Evolutionary conservation across 768 basidiomycete genomes (phyloP).

Genomic region (Trametes cinnabarina): DNA sequence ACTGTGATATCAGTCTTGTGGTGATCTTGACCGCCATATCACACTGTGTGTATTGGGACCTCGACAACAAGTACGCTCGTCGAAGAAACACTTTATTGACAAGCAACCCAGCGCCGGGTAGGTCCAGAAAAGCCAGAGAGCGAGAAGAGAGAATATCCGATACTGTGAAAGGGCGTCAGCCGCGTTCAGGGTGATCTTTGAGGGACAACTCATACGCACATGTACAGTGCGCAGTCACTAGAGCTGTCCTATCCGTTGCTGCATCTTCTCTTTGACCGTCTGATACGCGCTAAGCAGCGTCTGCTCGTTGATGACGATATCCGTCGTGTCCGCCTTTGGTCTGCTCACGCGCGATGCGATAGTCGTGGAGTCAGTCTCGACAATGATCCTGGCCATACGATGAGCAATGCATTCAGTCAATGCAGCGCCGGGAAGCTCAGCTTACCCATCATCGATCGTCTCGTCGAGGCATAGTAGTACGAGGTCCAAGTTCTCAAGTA

Average conservation of each 20-base stretch:
- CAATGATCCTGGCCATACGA: conserved; percentile 67
- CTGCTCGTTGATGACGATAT: conserved; percentile 99
- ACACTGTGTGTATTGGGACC: too few species aligned
- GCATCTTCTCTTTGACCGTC: conserved; percentile 82
- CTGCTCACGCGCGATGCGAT: conserved; percentile 93
- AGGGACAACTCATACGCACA: background rate
- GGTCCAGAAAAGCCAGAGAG: background rate
- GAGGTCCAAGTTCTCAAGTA: conserved; percentile 92
- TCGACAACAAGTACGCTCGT: too few species aligned
- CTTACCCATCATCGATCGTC: conserved; percentile 96
- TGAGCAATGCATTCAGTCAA: background rate
- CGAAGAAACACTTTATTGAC: too few species aligned
- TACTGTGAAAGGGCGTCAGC: background rate
- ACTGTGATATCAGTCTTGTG: too few species aligned
- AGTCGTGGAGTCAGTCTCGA: conserved; percentile 94
- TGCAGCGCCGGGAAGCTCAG: conserved; percentile 6
- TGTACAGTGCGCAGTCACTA: conserved; percentile 34
- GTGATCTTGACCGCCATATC: too few species aligned
- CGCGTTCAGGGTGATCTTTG: too few species aligned
- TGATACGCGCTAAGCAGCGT: conserved; percentile 91
- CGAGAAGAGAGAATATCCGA: background rate
- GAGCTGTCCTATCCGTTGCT: conserved; percentile 77
- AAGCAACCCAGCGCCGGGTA: too few species aligned
- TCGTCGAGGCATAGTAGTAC: conserved; percentile 93
- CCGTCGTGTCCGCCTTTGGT: conserved; percentile 88